Base-by-base conservation (phyloP, 208 protist species). In the Trypanosoma vivax region DNA sequence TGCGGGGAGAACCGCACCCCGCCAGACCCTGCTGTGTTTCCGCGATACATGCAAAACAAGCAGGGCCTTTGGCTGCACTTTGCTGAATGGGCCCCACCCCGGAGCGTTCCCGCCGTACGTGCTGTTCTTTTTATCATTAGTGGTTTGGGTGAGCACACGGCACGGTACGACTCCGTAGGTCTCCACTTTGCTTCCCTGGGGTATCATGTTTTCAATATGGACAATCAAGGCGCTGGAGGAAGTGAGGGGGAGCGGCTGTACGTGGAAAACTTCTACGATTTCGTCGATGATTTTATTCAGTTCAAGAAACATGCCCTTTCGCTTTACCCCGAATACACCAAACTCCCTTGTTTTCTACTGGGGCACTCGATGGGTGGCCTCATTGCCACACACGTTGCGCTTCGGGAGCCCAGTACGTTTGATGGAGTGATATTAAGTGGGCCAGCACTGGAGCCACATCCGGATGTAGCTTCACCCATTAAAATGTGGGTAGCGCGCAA, bases 321-420 rank as follows among this genome's bases (percentile, higher is more conserved):
- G 24, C 42, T 41, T 14, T 79, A 83, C 55, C 48, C 65, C 0
- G 62, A 65, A 29, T 65, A 87, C 39, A 38, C 14, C n/a, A 21
- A 46, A 5, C 50, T 76, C 34, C 73, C 78, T 19, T 65, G 57
- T n/a, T 78, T 79, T 43, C 64, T 90, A 21, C 29, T 90, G 24
- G 82, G 82, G 6, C 82, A 90, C 52, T 90, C 82, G 28, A 90
- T 90, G 82, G 82, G 82, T 4, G 82, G 82, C 1, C 61, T 90
- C 16, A 87, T 90, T 38, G 41, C 72, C 3, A 63, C 60, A 13
- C 68, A 66, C n/a, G 63, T 82, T 25, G 74, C 78, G 10, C 40
- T 76, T 33, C 72, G 78, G 14, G 61, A 73, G 9, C 67, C 71
- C 5, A 47, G 42, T 3, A 49, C 23, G 1, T 70, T 34, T 18